A percentile compares a stretch with the other conserved stretches of the same genome.
Conservation (phyloP, 129 eudicot species). For the Flaveria sonorensis region DNA sequence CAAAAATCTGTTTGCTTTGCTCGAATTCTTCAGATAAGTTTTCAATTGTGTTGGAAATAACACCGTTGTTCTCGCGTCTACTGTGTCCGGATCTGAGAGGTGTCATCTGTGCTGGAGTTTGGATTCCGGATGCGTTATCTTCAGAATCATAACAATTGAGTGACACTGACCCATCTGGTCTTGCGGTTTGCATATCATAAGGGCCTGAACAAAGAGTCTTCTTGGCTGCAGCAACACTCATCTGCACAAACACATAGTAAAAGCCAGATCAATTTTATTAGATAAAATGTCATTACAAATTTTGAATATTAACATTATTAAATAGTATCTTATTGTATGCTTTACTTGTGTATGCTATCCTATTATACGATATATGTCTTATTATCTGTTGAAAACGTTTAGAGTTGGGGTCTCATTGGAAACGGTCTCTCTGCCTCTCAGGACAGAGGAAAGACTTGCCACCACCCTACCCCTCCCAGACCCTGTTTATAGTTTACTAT, state of each 20-base stretch:
- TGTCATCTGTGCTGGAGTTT: conserved; percentile 57
- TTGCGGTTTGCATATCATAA: conserved; percentile 21
- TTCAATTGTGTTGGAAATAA: conserved; percentile 30
- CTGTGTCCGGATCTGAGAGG: conserved; percentile 32
- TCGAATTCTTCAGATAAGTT: conserved; percentile 63
- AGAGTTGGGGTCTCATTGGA: too few relatives aligned
- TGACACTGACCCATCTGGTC: conserved; percentile 31
- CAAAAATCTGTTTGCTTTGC: conserved; percentile 57
- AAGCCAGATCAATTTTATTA: neutral
- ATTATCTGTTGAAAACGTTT: too few relatives aligned
- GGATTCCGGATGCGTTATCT: conserved; percentile 46
- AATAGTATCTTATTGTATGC: too few relatives aligned
- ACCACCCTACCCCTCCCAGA: too few relatives aligned
- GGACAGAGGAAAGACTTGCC: too few relatives aligned
- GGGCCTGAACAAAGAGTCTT: conserved; percentile 53
- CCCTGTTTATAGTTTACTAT: too few relatives aligned
- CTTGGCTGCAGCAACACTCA: conserved; percentile 61
- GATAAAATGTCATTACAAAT: neutral
- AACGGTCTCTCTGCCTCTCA: too few relatives aligned
- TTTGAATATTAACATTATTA: neutral
- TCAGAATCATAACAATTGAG: conserved; percentile 50
- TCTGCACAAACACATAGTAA: conserved; percentile 29
- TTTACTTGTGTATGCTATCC: too few relatives aligned
- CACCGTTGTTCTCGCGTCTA: conserved; percentile 37
- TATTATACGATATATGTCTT: too few relatives aligned